Percentiles rank a stretch among this genome's conserved stretches.
Conservation (phyloP, 2,329 filamentous ascomycete genomes). For the Davidsoniella virescens region DNA sequence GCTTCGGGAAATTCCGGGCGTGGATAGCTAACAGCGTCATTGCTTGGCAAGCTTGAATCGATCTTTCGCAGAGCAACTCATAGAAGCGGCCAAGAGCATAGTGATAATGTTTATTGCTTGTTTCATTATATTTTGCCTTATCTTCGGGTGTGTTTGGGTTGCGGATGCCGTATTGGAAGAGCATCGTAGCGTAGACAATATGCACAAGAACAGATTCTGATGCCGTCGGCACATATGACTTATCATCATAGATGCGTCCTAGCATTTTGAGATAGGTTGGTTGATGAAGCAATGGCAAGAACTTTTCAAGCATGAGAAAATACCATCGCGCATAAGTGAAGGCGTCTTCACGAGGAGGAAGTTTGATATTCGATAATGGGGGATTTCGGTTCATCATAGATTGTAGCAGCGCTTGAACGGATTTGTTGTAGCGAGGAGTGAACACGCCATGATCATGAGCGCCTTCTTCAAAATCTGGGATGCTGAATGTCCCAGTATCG, state of each 20-base stretch:
- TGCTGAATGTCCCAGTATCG: slow-evolving; percentile 58
- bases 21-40: slow-evolving; percentile 56
- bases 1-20: slow-evolving; percentile 63
- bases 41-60: slow-evolving; percentile 54
- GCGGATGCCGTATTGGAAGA: slow-evolving; percentile 59
- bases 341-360: slow-evolving; percentile 49
- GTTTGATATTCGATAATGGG: slow-evolving; percentile 33
- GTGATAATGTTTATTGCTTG: slow-evolving; percentile 65
- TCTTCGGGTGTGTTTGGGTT: slow-evolving; percentile 42
- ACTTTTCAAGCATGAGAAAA: slow-evolving; percentile 54
- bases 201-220: slow-evolving; percentile 57
- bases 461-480: slow-evolving; percentile 45
- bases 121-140: slow-evolving; percentile 38
- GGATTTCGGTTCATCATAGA: slow-evolving; percentile 46
- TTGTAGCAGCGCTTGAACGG: slow-evolving; percentile 52
- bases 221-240: slow-evolving; percentile 40
- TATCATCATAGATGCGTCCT: slow-evolving; percentile 53
- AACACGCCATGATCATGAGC: slow-evolving; percentile 14
- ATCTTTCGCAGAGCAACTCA: slow-evolving; percentile 43
- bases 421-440: slow-evolving; percentile 48
- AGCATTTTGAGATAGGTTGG: slow-evolving; percentile 53
- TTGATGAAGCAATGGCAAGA: slow-evolving; percentile 61
- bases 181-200: slow-evolving; percentile 65
- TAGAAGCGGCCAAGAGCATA: slow-evolving; percentile 55
- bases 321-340: slow-evolving; percentile 60